Base-by-base conservation (phyloP, 441 rosid genomes). In the Adansonia grandidieri region DNA sequence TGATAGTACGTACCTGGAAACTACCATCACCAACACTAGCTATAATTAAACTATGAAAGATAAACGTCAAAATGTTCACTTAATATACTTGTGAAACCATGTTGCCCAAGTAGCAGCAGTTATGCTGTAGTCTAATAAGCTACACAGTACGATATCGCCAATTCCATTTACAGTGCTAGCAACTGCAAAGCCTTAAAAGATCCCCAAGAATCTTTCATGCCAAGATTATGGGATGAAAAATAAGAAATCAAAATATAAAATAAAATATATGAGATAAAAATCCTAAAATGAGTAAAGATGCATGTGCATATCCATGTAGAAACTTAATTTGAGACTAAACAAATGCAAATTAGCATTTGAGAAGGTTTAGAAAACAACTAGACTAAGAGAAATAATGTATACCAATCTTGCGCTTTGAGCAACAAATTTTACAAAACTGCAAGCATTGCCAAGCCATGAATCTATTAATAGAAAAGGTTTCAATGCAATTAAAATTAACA, bases 41-140 rank as follows among this genome's bases (percentile, higher is more conserved):
- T 28, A 28, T 28, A 2, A 28, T 28, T 28, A 28, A 28, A 28
- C 32, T 28, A 2, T 28, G 2, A 1, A 71, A 22, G 45, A 66
- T 51, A 24, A 48, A 71, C 44, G 1, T 19, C 0, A n/a, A 70
- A 64, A 74, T 11, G 60, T 10, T 76, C 69, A 61, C 40, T 67
- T 60, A 77, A 57, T 89, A 75, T 87, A 96, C 98, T 75, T 96
- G 98, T 37, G 98, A 94, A 51, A 87, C 92, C 96, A 91, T n/a
- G 98, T 92, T 61, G 97, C 98, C 99, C 97, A 96, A 65, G 99
- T 97, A 65, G 97, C 97, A 78, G 98, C 97, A 77, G 97, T 93
- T 72, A 94, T 91, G 56, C 98, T 92, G 28, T 87, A 96, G 77
- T 93, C 97, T 74, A 94, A 82, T 82, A 89, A 80, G 73, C 82